Percentiles rank a stretch among this genome's conserved stretches.
Evolutionary conservation across 495 filamentous ascomycete genomes (phyloP).

Genomic region (Entonaema liquescens): DNA sequence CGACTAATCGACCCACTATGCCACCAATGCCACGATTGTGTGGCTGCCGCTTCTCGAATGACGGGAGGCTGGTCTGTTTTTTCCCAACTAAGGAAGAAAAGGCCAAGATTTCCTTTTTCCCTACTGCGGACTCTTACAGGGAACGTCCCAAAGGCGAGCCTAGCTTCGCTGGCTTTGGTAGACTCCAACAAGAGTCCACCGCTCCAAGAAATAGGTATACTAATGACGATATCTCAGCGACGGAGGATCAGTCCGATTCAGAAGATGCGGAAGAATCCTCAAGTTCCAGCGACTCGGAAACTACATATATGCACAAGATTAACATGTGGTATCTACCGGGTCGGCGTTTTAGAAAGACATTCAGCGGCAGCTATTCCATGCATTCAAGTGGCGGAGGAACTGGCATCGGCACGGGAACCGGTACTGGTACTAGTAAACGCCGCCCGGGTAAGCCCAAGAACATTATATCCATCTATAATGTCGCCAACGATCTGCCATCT

Average conservation of each 20-base stretch:
- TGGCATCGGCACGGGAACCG: conserved; percentile 62
- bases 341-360: conserved; percentile 54
- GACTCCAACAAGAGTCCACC: conserved; percentile 64
- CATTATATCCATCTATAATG: conserved; percentile 73
- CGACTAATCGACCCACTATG: conserved; percentile 75
- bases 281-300: conserved; percentile 76
- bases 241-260: conserved; percentile 60
- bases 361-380: conserved; percentile 57
- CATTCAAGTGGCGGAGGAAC: conserved; percentile 61
- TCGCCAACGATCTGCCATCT: conserved; percentile 74
- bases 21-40: conserved; percentile 79
- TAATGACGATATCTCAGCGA: conserved; percentile 62
- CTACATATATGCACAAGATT: conserved; percentile 65
- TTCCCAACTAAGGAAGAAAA: conserved; percentile 84
- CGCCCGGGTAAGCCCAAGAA: conserved; percentile 58
- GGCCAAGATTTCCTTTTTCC: conserved; percentile 65
- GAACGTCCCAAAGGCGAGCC: conserved; percentile 70
- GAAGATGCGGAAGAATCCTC: conserved; percentile 72
- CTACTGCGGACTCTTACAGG: conserved; percentile 67
- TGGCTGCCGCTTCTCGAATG: conserved; percentile 78
- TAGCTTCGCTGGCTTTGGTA: conserved; percentile 89
- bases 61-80: conserved; percentile 85
- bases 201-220: conserved; percentile 54
- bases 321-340: conserved; percentile 56
- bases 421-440: conserved; percentile 56